Percentiles rank a stretch among this genome's conserved stretches.
Evolutionary conservation across 2,329 filamentous ascomycete genomes (phyloP).

Genomic region (Geoglossum cookeanum): DNA sequence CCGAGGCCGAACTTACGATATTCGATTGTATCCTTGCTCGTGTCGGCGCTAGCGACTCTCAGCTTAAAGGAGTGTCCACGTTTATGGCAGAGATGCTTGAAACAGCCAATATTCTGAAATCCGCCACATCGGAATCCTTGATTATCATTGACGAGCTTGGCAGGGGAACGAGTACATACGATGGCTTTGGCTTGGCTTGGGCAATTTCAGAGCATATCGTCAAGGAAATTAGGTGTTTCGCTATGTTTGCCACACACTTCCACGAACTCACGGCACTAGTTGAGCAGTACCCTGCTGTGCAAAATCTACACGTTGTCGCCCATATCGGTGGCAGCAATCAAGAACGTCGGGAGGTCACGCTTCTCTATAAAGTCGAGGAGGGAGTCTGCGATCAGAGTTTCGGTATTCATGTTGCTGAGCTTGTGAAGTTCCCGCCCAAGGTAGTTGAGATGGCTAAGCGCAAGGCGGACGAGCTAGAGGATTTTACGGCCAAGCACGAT

Average conservation of each 20-base stretch:
- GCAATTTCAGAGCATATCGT: slow-evolving; percentile 96
- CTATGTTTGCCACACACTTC: slow-evolving; percentile 94
- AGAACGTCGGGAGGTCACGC: slow-evolving; percentile 65
- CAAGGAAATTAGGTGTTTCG: slow-evolving; percentile 82
- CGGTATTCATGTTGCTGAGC: slow-evolving; percentile 92
- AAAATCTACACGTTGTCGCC: slow-evolving; percentile 88
- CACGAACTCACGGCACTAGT: slow-evolving; percentile 88
- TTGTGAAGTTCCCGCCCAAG: slow-evolving; percentile 90
- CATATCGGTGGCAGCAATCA: slow-evolving; percentile 45
- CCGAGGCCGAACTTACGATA: slow-evolving; percentile 77
- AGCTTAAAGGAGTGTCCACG: slow-evolving; percentile 92
- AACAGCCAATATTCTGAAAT: slow-evolving; percentile 95
- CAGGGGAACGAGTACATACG: slow-evolving; percentile 91
- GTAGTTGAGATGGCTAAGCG: slow-evolving; percentile 98
- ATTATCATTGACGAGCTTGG: slow-evolving; percentile 98
- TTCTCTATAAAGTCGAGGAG: slow-evolving; percentile 90
- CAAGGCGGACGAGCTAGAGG: slow-evolving; percentile 94
- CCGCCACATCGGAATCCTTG: slow-evolving; percentile 79
- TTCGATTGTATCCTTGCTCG: slow-evolving; percentile 95
- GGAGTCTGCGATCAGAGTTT: slow-evolving; percentile 96
- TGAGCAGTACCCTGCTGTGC: slow-evolving; percentile 69
- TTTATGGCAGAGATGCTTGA: slow-evolving; percentile 99
- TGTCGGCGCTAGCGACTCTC: slow-evolving; percentile 87
- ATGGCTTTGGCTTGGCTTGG: slow-evolving; percentile 97
- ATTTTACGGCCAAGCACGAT: slow-evolving; percentile 70